Conservation (phyloP, 1,284 basidiomycete genomes). For the Malassezia japonica region DNA sequence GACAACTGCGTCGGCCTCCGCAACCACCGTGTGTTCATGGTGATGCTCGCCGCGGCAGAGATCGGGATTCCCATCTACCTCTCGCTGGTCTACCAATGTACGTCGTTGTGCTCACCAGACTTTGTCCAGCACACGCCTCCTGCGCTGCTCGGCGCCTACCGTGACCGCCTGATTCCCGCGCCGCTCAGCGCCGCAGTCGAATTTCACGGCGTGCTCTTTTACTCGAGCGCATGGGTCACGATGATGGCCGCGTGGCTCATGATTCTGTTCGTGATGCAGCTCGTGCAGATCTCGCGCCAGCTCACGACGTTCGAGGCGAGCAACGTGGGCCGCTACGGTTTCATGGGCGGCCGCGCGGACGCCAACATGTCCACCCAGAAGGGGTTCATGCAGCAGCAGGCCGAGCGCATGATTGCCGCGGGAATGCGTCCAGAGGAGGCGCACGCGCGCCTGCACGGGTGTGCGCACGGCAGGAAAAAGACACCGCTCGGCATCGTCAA, state of each 20-base stretch:
- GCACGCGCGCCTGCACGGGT: slow-evolving; percentile 4
- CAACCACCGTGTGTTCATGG: slow-evolving; percentile 87
- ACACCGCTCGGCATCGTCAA: slow-evolving; percentile 2
- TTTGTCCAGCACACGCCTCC: slow-evolving; percentile 23
- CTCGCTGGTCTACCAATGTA: slow-evolving; percentile 60
- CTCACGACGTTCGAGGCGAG: slow-evolving; percentile 94
- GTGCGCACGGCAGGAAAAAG: not conserved
- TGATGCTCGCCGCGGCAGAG: slow-evolving; percentile 77
- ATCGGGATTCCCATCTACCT: slow-evolving; percentile 70
- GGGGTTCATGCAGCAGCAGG: slow-evolving; percentile 11
- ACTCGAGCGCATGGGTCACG: slow-evolving; percentile 70
- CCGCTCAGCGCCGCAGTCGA: slow-evolving; percentile 56
- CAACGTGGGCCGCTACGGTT: slow-evolving; percentile 87
- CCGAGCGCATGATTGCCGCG: slow-evolving; percentile 3
- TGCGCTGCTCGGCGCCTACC: not conserved
- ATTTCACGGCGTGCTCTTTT: slow-evolving; percentile 72
- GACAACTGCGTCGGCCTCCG: slow-evolving; percentile 93
- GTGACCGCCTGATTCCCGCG: slow-evolving; percentile 59
- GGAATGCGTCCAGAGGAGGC: slow-evolving; percentile 3
- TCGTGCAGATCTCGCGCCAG: slow-evolving; percentile 83
- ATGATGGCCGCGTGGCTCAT: slow-evolving; percentile 87
- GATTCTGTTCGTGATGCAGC: slow-evolving; percentile 72
- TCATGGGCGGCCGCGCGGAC: slow-evolving; percentile 63
- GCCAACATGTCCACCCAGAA: slow-evolving; percentile 11
- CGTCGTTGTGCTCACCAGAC: slow-evolving; percentile 13